A percentile compares a stretch with the other conserved stretches of the same genome.
Evolutionary conservation across 23 red algal genomes (phyloP).

Genomic region (Agarophyton chilense): DNA sequence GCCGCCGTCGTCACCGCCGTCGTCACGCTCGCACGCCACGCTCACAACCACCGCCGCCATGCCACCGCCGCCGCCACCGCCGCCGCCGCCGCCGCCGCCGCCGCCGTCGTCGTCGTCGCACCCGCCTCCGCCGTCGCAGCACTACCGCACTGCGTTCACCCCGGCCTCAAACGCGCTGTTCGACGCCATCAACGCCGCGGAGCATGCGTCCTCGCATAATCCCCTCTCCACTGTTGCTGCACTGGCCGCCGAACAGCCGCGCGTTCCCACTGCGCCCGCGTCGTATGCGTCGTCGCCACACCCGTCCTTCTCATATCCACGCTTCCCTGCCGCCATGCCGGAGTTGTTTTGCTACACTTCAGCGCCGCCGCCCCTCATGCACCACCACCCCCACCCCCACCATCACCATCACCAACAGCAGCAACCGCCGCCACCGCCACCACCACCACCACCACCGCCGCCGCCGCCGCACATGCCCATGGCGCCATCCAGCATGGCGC

Average conservation of each 20-base stretch:
- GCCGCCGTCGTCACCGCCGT: neutral
- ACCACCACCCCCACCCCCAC: no score
- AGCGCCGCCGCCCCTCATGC: neutral
- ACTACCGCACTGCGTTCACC: neutral
- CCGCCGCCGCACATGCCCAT: neutral
- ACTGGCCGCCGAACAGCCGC: neutral
- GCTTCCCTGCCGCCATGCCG: neutral
- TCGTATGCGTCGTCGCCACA: neutral
- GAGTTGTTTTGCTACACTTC: neutral
- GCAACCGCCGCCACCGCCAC: no score
- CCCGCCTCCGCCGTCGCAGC: neutral
- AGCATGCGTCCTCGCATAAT: neutral
- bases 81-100: neutral
- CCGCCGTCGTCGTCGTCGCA: neutral
- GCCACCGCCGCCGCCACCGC: neutral
- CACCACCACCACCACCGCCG: no score
- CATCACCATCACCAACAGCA: no score
- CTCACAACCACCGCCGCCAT: neutral
- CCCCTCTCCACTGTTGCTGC: neutral
- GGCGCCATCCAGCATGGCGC: neutral
- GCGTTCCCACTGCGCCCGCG: neutral
- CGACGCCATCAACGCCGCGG: neutral
- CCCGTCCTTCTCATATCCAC: neutral
- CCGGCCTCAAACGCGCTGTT: neutral
- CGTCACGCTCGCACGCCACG: neutral